These are phyloP conservation scores for Amniculicola lignicola DNA, from an alignment of 495 filamentous ascomycete species.

Conservation along the genomic window DNA sequence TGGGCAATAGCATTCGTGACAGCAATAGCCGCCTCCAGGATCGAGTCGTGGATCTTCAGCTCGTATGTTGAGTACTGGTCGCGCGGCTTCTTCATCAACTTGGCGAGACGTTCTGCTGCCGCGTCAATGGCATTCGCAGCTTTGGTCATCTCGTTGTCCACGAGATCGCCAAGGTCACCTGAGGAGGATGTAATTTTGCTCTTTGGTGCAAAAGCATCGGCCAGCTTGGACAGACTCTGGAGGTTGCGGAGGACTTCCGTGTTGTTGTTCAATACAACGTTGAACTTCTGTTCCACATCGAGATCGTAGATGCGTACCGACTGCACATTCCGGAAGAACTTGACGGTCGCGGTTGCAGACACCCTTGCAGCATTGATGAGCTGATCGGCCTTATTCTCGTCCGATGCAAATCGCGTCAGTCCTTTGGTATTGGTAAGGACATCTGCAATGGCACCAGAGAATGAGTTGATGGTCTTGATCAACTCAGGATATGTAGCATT, in stretches of 20 bases:
- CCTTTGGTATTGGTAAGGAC: conserved; percentile 96
- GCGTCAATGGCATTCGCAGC: conserved; percentile 96
- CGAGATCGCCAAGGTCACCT: conserved; percentile 88
- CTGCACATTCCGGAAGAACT: conserved; percentile 91
- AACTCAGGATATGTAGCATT: conserved; percentile 87
- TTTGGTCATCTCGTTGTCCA: conserved; percentile 85
- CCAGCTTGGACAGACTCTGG: conserved; percentile 85
- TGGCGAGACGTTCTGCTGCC: conserved; percentile 80
- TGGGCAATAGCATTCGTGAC: conserved; percentile 95
- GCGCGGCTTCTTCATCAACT: conserved; percentile 87
- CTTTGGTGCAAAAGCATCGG: conserved; percentile 84
- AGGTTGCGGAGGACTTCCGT: conserved; percentile 89
- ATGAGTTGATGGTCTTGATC: conserved; percentile 87
- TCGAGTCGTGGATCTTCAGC: conserved; percentile 87
- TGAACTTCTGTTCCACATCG: conserved; percentile 82
- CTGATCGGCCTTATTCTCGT: conserved; percentile 88
- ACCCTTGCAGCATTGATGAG: conserved; percentile 76
- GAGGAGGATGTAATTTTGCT: conserved; percentile 70
- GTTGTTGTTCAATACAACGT: conserved; percentile 94
- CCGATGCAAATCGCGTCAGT: conserved; percentile 86
- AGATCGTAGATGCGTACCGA: conserved; percentile 90
- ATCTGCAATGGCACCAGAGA: conserved; percentile 85
- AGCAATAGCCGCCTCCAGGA: conserved; percentile 89
- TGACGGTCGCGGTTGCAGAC: conserved; percentile 83
- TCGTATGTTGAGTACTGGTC: conserved; percentile 97